phyloP scores from a whole-genome alignment of 805 yeast species.

The Wickerhamiella occidentalis region DNA sequence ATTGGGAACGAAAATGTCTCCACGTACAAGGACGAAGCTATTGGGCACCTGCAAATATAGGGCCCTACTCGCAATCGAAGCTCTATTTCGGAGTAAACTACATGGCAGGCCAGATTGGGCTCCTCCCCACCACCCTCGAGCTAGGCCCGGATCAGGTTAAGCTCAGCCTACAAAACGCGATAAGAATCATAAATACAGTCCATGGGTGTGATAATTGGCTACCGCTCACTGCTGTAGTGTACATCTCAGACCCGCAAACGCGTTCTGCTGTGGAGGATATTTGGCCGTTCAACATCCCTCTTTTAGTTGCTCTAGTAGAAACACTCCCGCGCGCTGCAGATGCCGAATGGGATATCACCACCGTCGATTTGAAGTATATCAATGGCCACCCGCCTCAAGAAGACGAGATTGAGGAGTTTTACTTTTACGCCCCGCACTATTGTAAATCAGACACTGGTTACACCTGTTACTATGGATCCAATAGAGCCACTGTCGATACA shows the following conservation, averaged over 20 bases:
- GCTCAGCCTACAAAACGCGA: constrained; percentile 64
- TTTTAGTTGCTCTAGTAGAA: constrained; percentile 20
- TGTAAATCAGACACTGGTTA: constrained; percentile 9
- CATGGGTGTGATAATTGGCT: constrained; percentile 32
- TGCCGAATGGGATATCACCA: constrained; percentile 24
- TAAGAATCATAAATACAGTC: constrained; percentile 46
- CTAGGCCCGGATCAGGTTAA: constrained; percentile 33
- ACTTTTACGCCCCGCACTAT: constrained; percentile 13
- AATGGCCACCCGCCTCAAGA: constrained; percentile 16
- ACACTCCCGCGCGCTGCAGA: constrained; percentile 24
- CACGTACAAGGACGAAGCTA: constrained; percentile 89
- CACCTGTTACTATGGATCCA: constrained; percentile 8
- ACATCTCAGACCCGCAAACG: constrained; percentile 31
- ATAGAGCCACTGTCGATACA: neutral
- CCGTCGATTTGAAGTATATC: constrained; percentile 17
- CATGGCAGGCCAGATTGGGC: constrained; percentile 85
- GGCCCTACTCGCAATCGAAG: constrained; percentile 88
- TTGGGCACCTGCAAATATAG: constrained; percentile 98
- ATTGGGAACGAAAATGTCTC: constrained; percentile 37
- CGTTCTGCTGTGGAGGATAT: constrained; percentile 7
- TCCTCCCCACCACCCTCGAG: constrained; percentile 60
- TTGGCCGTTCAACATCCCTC: constrained; percentile 14
- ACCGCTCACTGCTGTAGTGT: constrained; percentile 40
- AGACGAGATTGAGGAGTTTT: constrained; percentile 19
- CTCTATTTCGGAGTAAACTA: constrained; percentile 41